These are phyloP conservation scores for Bjerkandera adusta DNA, from an alignment of 1,284 basidiomycete genomes.

Conservation along the genomic window DNA sequence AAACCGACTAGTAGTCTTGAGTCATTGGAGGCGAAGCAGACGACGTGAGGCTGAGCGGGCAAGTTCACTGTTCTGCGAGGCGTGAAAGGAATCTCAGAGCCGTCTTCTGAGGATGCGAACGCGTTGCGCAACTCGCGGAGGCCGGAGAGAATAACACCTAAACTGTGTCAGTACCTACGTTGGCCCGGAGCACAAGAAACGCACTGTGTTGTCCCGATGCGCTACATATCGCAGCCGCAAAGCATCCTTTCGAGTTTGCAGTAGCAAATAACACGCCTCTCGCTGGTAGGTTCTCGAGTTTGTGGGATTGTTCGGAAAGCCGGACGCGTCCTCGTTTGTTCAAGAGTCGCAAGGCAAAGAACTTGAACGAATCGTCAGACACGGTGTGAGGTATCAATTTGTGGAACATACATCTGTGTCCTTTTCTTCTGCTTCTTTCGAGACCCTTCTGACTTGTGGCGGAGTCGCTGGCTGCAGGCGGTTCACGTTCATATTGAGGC, in stretches of 20 bases:
- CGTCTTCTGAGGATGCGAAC: conserved; percentile 38
- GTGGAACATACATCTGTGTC: conserved; percentile 43
- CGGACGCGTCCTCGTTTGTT: conserved; percentile 61
- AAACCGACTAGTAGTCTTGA: conserved; percentile 58
- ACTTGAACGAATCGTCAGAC: conserved; percentile 30
- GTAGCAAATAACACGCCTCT: conserved; percentile 50
- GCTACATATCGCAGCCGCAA: conserved; percentile 52
- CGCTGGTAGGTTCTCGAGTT: conserved; percentile 38
- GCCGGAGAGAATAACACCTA: conserved; percentile 58
- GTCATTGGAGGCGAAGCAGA: conserved; percentile 58
- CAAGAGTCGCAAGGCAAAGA: conserved; percentile 44
- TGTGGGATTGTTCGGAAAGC: conserved; percentile 50
- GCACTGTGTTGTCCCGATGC: conserved; percentile 37
- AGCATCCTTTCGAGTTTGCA: conserved; percentile 61
- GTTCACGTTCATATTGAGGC: conserved; percentile 35
- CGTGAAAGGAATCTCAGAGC: conserved; percentile 36
- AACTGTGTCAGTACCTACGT: conserved; percentile 1
- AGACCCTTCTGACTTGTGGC: conserved; percentile 31
- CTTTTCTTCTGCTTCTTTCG: conserved; percentile 36
- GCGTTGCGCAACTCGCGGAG: conserved; percentile 53
- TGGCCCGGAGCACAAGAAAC: conserved; percentile 1
- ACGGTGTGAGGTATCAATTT: neutral
- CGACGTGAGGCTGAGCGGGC: conserved; percentile 43
- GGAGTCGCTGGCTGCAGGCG: conserved; percentile 34
- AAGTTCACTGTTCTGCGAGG: conserved; percentile 49